phyloP scores from a whole-genome alignment of 495 filamentous ascomycete genomes.

The Aspergillus nidulans region DNA sequence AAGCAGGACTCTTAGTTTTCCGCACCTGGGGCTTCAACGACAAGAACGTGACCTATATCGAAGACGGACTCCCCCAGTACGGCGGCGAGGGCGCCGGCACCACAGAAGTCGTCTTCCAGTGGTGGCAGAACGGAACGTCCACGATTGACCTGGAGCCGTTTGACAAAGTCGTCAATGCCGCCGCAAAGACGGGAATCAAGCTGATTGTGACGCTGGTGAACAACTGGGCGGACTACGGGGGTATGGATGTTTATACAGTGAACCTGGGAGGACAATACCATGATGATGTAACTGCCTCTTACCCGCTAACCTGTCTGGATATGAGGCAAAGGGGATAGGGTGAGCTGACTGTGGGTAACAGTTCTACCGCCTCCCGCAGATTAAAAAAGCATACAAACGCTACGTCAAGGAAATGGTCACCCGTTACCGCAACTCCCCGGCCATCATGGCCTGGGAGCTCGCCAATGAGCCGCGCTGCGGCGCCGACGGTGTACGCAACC shows the following conservation, averaged over 20 bases:
- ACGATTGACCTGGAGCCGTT: constrained; percentile 61
- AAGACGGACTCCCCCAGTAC: constrained; percentile 22
- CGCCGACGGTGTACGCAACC: constrained; percentile 20
- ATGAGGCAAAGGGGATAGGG: too few species aligned
- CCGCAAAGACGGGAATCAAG: constrained; percentile 50
- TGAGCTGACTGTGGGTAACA: background rate
- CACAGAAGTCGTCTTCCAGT: constrained; percentile 51
- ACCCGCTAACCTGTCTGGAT: background rate
- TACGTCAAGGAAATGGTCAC: constrained; percentile 59
- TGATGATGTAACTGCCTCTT: constrained; percentile 7
- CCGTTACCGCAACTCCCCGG: constrained; percentile 50
- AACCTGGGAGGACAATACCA: constrained; percentile 46
- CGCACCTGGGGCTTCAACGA: constrained; percentile 68
- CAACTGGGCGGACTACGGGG: constrained; percentile 58
- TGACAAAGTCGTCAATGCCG: constrained; percentile 57
- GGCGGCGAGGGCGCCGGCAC: constrained; percentile 14
- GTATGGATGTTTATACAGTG: constrained; percentile 55
- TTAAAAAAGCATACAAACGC: constrained; percentile 51
- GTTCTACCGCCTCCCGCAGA: constrained; percentile 50
- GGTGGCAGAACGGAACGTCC: constrained; percentile 43
- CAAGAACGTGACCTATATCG: constrained; percentile 33
- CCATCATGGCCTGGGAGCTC: constrained; percentile 66
- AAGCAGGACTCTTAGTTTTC: constrained; percentile 56
- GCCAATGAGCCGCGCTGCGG: constrained; percentile 63
- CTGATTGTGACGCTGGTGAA: constrained; percentile 49